Evolutionary conservation across 768 basidiomycete species (phyloP).

Genomic region (Naganishia kalamii): DNA sequence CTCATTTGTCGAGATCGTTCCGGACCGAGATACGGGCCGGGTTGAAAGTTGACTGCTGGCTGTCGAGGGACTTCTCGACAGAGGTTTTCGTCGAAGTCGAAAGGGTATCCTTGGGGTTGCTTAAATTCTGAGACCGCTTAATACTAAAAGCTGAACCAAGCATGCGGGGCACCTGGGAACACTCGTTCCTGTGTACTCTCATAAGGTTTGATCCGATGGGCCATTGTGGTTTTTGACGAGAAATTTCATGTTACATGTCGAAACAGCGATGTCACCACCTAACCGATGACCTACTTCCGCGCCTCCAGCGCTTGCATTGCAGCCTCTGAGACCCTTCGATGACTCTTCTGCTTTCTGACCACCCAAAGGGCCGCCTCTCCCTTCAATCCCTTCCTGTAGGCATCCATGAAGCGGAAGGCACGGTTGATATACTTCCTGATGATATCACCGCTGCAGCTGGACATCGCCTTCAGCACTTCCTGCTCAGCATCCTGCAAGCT

Average conservation of each 20-base stretch:
- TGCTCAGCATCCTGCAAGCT: constrained; percentile 42
- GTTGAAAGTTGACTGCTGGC: no score
- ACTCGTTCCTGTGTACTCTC: background rate
- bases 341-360: no score
- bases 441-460: constrained; percentile 34
- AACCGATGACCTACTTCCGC: background rate
- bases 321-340: no score
- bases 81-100: no score
- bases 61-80: no score
- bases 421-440: constrained; percentile 28
- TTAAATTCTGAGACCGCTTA: no score
- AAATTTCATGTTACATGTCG: background rate
- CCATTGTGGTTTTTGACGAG: background rate
- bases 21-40: no score
- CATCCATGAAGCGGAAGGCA: constrained; percentile 37
- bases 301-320: background rate
- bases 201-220: background rate
- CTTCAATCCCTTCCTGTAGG: constrained; percentile 21
- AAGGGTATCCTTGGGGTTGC: no score
- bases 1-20: no score
- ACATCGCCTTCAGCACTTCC: constrained; percentile 43
- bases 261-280: background rate
- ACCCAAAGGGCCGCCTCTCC: no score
- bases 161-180: background rate
- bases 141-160: no score